These are phyloP conservation scores for Marchantia polymorpha DNA, from an alignment of 225 moss, liverwort and hornwort species.

Conservation along the genomic window DNA sequence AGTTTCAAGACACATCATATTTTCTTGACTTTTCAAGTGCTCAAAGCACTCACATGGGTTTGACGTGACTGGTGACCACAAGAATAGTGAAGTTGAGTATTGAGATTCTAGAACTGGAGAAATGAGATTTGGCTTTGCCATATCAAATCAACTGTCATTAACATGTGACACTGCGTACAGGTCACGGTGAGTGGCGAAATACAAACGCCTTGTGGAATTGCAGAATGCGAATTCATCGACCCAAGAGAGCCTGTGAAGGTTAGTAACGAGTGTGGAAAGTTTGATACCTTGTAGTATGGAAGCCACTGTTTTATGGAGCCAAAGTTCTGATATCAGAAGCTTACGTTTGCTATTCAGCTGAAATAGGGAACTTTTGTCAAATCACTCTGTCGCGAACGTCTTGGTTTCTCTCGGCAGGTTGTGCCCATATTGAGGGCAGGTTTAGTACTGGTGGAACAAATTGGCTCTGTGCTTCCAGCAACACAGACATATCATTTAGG, in stretches of 20 bases:
- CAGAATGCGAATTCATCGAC: slow-evolving; percentile 86
- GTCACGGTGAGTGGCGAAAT: slow-evolving; percentile 83
- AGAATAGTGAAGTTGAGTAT: not conserved
- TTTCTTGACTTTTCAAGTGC: not conserved
- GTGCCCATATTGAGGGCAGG: slow-evolving; percentile 92
- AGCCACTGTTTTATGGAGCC: no score
- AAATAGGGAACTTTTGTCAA: no score
- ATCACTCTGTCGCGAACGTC: no score
- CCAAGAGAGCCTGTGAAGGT: slow-evolving; percentile 95
- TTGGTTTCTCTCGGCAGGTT: slow-evolving; percentile 38
- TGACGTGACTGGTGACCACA: not conserved
- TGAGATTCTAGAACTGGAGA: not conserved
- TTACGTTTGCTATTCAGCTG: no score
- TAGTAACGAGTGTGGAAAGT: not conserved
- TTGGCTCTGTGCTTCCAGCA: slow-evolving; percentile 66
- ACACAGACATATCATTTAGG: slow-evolving; percentile 89
- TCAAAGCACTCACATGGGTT: not conserved
- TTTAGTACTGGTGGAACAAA: slow-evolving; percentile 75
- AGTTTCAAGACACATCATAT: slow-evolving; percentile 6
- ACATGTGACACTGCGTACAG: slow-evolving; percentile 32
- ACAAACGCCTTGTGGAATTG: slow-evolving; percentile 85
- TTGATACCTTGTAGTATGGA: not conserved
- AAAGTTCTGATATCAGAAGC: no score
- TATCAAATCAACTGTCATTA: not conserved
- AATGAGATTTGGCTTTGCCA: not conserved